Evolutionary conservation across 768 basidiomycete species (phyloP), one percentile per base, ranked within the genome.

Genomic region (Rhodotorula kratochvilovae): DNA sequence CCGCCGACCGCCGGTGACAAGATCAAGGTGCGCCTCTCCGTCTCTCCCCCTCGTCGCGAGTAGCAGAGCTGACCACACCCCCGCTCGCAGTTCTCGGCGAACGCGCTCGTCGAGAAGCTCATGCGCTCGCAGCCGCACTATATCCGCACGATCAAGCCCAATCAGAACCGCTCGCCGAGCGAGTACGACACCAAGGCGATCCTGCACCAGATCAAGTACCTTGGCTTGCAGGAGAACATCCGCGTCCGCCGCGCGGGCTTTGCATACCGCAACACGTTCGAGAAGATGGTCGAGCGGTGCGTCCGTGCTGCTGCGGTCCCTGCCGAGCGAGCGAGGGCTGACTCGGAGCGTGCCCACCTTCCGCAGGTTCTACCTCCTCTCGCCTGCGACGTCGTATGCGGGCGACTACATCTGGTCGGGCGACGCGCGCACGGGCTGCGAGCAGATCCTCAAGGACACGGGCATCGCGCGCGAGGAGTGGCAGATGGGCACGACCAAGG

Each of bases 401-500:
- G 96, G 96, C 68, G 96, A 99, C 81, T 99, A 99, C 80, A 99
- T 86, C 46, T 99, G 96, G 96, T 83, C 87, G 63, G 92, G 94
- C 12, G 91, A 94, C 76, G 78, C 92, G 21, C 88, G 89, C 79
- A 90, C 92, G 8, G 96, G 91, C 23, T 99, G 96, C 79, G 87
- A 92, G 80, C 87, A 87, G 76, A 98, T 99, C 71, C 83, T 99
- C 62, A 90, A 86, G 72, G 96, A 98, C 78, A 95, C 93, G 21
- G 95, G 96, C 36, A 98, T 99, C 76, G 86, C 91, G 12, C 89
- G 87, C 77, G 95, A 98, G 61, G 95, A 99, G 80, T 99, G 96
- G 96, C 96, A 99, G 81, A 96, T 98, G 94, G 96, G 96, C 63
- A 87, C 89, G 7, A 96, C 94, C 3, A 98, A 99, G 79, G 95